phyloP scores from a whole-genome alignment of 352 stramenopile species.

The Phytopythium litorale region DNA sequence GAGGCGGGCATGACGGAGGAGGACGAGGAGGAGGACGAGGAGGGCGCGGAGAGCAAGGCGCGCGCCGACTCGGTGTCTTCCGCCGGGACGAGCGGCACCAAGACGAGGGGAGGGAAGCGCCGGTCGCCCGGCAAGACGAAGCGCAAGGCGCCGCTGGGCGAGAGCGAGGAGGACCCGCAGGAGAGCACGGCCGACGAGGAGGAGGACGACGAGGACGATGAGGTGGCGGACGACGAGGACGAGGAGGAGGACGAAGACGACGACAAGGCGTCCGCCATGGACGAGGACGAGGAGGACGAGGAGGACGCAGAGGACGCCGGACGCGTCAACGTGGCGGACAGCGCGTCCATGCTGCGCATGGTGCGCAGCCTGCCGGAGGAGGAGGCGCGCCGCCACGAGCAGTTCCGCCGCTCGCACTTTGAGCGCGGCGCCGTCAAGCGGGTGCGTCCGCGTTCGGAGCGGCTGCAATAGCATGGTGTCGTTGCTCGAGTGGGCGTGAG shows the following conservation, averaged over 20 bases:
- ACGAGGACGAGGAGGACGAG: constrained; percentile 9
- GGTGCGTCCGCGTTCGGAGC: constrained; percentile 17
- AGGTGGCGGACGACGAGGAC: constrained; percentile 42
- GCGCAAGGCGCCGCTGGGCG: constrained; percentile 10
- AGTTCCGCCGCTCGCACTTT: constrained; percentile 83
- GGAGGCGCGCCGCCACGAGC: constrained; percentile 69
- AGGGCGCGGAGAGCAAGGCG: constrained; percentile 9
- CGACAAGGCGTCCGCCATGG: constrained; percentile 10
- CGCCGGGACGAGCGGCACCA: background rate
- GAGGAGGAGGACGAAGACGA: constrained; percentile 32
- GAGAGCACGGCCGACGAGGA: constrained; percentile 40
- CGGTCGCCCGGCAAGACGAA: constrained; percentile 4
- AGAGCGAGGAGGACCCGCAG: constrained; percentile 54
- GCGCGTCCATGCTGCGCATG: constrained; percentile 72
- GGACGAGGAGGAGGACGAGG: constrained; percentile 37
- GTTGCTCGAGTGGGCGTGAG: background rate
- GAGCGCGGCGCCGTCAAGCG: constrained; percentile 77
- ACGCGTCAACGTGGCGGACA: constrained; percentile 39
- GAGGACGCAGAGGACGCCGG: constrained; percentile 6
- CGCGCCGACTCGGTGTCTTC: background rate
- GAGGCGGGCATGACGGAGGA: constrained; percentile 32
- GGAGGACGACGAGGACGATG: constrained; percentile 45
- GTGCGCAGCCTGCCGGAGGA: constrained; percentile 58
- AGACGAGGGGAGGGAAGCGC: background rate
- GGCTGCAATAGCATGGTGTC: background rate